These are phyloP conservation scores for Nadsonia commutata DNA, from an alignment of 1,139 yeast genomes.

Conservation along the genomic window DNA sequence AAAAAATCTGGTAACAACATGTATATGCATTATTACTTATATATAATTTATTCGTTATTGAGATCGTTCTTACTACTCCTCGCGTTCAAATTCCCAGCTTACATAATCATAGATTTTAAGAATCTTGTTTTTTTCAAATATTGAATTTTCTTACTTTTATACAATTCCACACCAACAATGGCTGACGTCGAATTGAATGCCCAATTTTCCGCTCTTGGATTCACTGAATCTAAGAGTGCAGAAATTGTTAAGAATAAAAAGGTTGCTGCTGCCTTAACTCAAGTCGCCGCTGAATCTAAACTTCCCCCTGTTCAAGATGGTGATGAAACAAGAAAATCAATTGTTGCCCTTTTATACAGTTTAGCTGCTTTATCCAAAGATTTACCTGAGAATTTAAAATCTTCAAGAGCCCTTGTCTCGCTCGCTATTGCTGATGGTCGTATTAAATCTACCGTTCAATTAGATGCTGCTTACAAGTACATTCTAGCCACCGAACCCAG, in stretches of 20 bases:
- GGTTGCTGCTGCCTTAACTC: slow-evolving; percentile 54
- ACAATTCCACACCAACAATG: too few species aligned
- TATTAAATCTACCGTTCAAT: slow-evolving; percentile 54
- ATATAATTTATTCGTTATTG: too few species aligned
- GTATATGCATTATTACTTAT: too few species aligned
- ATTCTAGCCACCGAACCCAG: slow-evolving; percentile 32
- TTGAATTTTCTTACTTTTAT: too few species aligned
- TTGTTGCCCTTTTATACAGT: slow-evolving; percentile 54
- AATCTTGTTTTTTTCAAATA: too few species aligned
- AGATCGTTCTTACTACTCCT: too few species aligned
- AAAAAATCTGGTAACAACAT: too few species aligned
- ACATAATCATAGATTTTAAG: too few species aligned
- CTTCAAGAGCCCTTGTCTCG: slow-evolving; percentile 36
- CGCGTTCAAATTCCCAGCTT: too few species aligned
- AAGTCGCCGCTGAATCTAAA: slow-evolving; percentile 35
- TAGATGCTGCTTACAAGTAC: slow-evolving; percentile 69
- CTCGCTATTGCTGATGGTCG: slow-evolving; percentile 49
- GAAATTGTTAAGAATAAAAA: slow-evolving; percentile 78
- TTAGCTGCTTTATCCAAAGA: slow-evolving; percentile 40
- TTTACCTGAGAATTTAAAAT: slow-evolving; percentile 14
- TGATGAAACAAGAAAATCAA: slow-evolving; percentile 36
- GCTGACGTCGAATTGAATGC: slow-evolving; percentile 28
- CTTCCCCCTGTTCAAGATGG: slow-evolving; percentile 23
- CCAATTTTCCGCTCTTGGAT: slow-evolving; percentile 48
- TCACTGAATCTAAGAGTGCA: slow-evolving; percentile 23